These are phyloP conservation scores for Lodderomyces elongisporus DNA, from an alignment of 1,139 yeast species.

Conservation along the genomic window DNA sequence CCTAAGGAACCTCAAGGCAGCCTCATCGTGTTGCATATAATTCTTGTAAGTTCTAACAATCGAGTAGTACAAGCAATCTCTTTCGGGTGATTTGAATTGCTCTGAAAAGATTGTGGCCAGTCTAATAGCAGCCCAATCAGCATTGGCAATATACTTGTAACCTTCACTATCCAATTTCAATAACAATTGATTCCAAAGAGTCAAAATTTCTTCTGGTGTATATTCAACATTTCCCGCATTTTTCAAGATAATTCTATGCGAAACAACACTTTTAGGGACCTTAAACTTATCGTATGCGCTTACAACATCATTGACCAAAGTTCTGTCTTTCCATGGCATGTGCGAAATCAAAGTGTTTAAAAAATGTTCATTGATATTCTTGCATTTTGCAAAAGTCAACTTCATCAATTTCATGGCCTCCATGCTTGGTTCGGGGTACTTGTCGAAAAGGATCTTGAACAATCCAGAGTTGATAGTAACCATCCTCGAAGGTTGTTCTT, in stretches of 20 bases:
- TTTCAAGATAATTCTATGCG: slow-evolving; percentile 72
- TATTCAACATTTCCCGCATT: slow-evolving; percentile 64
- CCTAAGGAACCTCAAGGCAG: slow-evolving; percentile 29
- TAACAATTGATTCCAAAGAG: slow-evolving; percentile 59
- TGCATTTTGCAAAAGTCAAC: slow-evolving; percentile 53
- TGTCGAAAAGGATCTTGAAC: slow-evolving; percentile 61
- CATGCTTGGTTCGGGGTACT: slow-evolving; percentile 48
- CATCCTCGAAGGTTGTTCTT: slow-evolving; percentile 42
- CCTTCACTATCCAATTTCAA: slow-evolving; percentile 49
- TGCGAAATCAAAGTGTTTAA: slow-evolving; percentile 73
- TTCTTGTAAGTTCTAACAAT: slow-evolving; percentile 49
- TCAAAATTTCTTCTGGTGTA: slow-evolving; percentile 50
- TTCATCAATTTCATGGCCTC: slow-evolving; percentile 58
- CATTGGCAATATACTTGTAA: slow-evolving; percentile 63
- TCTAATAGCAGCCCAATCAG: slow-evolving; percentile 85
- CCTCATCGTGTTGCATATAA: slow-evolving; percentile 37
- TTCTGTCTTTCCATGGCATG: slow-evolving; percentile 64
- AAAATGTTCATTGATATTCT: slow-evolving; percentile 65
- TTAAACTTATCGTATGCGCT: slow-evolving; percentile 57
- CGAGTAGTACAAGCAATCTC: slow-evolving; percentile 55
- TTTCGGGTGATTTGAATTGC: slow-evolving; percentile 25
- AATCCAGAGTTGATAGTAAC: slow-evolving; percentile 64
- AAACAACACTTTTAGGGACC: slow-evolving; percentile 61
- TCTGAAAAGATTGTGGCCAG: slow-evolving; percentile 63
- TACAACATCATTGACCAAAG: slow-evolving; percentile 59